Evolutionary conservation across 345 rosid species (phyloP).

Genomic region (Populus nigra): DNA sequence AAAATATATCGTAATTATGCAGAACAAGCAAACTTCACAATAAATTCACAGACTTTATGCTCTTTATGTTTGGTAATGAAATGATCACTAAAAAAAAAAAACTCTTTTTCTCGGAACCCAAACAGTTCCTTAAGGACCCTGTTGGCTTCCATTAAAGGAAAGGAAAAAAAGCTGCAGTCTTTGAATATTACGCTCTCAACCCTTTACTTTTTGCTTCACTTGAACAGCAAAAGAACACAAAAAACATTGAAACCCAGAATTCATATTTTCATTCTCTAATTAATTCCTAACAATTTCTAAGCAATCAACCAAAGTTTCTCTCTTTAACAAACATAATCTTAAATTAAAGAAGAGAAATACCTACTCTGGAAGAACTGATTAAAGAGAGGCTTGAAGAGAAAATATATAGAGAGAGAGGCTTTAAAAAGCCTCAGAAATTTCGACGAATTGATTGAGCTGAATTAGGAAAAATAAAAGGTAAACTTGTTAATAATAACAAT

Average conservation of each 20-base stretch:
- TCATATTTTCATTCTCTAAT: not conserved
- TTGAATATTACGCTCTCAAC: not conserved
- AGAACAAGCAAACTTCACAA: not conserved
- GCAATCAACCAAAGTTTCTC: not conserved
- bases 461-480: not conserved
- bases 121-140: not conserved
- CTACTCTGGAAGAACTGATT: not conserved
- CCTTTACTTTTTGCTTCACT: not conserved
- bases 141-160: not conserved
- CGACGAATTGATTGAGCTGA: constrained; percentile 6
- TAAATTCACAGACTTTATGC: not conserved
- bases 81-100: not conserved
- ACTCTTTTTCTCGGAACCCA: not conserved
- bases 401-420: not conserved
- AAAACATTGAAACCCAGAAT: not conserved
- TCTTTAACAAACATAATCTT: not conserved
- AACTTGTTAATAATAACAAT: not conserved
- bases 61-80: not conserved
- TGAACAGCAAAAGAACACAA: not conserved
- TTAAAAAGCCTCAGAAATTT: not conserved
- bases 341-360: not conserved
- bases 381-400: not conserved
- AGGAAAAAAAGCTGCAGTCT: not conserved
- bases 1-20: not conserved
- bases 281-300: not conserved